Conservation (phyloP, 2,329 filamentous ascomycete species). For the Penicillium decumbens region DNA sequence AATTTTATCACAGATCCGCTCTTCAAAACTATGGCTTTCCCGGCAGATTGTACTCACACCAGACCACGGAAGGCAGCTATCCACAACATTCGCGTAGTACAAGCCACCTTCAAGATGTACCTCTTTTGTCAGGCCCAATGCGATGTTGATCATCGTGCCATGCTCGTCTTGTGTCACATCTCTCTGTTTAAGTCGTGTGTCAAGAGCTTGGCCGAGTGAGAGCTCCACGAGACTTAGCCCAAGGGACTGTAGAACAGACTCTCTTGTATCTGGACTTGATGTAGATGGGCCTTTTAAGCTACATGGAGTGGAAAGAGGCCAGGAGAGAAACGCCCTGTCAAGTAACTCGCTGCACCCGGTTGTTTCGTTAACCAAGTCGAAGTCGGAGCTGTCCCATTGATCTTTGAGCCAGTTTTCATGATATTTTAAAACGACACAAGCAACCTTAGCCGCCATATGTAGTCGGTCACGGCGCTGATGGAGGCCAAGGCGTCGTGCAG, state of each 20-base stretch:
- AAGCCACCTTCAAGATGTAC: slow-evolving; percentile 2
- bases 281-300: not conserved
- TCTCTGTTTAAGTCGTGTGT: not conserved
- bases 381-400: slow-evolving; percentile 9
- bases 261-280: not conserved
- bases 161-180: not conserved
- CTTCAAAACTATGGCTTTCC: slow-evolving; percentile 1
- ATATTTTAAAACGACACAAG: slow-evolving; percentile 6
- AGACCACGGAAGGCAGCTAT: slow-evolving; percentile 8
- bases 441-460: slow-evolving; percentile 4
- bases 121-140: slow-evolving; percentile 1
- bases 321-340: slow-evolving; percentile 6
- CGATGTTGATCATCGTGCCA: not conserved
- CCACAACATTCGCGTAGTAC: slow-evolving; percentile 7
- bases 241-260: not conserved
- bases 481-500: too few species aligned
- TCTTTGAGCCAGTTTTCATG: slow-evolving; percentile 9
- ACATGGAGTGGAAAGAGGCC: slow-evolving; percentile 1
- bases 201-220: slow-evolving; percentile 4
- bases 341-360: not conserved
- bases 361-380: not conserved
- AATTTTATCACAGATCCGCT: not conserved
- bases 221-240: slow-evolving; percentile 9
- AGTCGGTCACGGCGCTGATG: slow-evolving; percentile 6
- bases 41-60: not conserved